These are phyloP conservation scores for Ogataea populi-albae DNA, from an alignment of 805 yeast species.

Conservation along the genomic window DNA sequence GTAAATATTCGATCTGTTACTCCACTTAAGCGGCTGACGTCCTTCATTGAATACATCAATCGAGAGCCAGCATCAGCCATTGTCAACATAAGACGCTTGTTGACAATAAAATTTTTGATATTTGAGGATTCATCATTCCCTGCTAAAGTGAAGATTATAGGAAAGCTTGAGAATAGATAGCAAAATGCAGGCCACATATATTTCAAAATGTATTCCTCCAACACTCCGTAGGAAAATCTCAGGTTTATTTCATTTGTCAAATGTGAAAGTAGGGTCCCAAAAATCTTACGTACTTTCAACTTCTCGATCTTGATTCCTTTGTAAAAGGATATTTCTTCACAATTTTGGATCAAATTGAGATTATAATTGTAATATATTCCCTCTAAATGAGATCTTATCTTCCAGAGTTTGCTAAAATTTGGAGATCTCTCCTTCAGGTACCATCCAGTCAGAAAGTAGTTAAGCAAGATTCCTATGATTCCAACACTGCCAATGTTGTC, in stretches of 20 bases:
- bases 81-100: slow-evolving; percentile 84
- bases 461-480: slow-evolving; percentile 72
- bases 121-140: slow-evolving; percentile 46
- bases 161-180: slow-evolving; percentile 85
- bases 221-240: slow-evolving; percentile 64
- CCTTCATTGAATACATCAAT: slow-evolving; percentile 91
- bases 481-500: slow-evolving; percentile 88
- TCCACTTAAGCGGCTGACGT: slow-evolving; percentile 86
- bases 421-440: slow-evolving; percentile 75
- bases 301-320: slow-evolving; percentile 84
- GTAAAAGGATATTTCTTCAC: slow-evolving; percentile 92
- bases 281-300: slow-evolving; percentile 57
- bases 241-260: slow-evolving; percentile 43
- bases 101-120: slow-evolving; percentile 86
- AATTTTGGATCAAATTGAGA: slow-evolving; percentile 77
- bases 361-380: slow-evolving; percentile 88
- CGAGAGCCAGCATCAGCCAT: slow-evolving; percentile 95
- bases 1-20: slow-evolving; percentile 83
- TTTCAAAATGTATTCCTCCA: slow-evolving; percentile 85
- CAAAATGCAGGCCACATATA: slow-evolving; percentile 96
- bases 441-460: slow-evolving; percentile 78
- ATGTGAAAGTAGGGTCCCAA: slow-evolving; percentile 45
- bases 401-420: slow-evolving; percentile 74
- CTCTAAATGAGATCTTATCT: slow-evolving; percentile 72
- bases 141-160: slow-evolving; percentile 60